Evolutionary conservation across 2,329 filamentous ascomycete genomes (phyloP).

Genomic region (Penicillium fuscoglaucum): DNA sequence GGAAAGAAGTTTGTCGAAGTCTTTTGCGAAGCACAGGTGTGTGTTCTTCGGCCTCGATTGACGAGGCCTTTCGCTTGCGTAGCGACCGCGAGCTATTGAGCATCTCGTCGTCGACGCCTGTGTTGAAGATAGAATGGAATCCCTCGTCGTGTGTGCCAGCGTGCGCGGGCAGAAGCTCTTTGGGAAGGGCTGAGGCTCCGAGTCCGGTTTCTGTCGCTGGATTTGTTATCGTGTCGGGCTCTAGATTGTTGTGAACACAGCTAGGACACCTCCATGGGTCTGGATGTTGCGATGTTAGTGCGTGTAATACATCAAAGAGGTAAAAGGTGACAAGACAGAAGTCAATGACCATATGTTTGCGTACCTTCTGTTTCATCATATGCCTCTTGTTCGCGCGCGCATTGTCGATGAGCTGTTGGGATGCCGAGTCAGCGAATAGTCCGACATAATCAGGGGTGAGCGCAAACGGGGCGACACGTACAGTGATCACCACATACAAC

Average conservation of each 20-base stretch:
- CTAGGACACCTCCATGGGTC: constrained; percentile 63
- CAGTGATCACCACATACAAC: constrained; percentile 77
- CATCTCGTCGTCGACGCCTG: constrained; percentile 68
- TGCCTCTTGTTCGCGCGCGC: constrained; percentile 71
- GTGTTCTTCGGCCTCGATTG: constrained; percentile 58
- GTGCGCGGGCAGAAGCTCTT: constrained; percentile 70
- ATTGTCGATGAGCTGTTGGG: constrained; percentile 81
- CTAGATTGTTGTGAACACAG: constrained; percentile 50
- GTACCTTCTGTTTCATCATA: constrained; percentile 65
- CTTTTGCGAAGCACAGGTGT: constrained; percentile 52
- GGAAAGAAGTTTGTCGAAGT: constrained; percentile 36
- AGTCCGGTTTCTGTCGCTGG: constrained; percentile 49
- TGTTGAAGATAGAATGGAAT: constrained; percentile 76
- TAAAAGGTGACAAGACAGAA: neutral
- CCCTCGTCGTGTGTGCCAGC: constrained; percentile 64
- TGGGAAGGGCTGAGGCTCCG: constrained; percentile 65
- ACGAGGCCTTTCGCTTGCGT: constrained; percentile 81
- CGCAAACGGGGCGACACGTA: constrained; percentile 52
- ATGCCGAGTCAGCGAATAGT: constrained; percentile 44
- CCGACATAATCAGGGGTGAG: constrained; percentile 24
- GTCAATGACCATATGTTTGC: neutral
- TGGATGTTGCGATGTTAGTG: constrained; percentile 51
- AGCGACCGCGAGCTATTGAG: constrained; percentile 75
- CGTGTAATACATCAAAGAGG: neutral
- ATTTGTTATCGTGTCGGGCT: constrained; percentile 32